phyloP scores from a whole-genome alignment of 2,329 filamentous ascomycete genomes.

The Trichoderma lentiforme region DNA sequence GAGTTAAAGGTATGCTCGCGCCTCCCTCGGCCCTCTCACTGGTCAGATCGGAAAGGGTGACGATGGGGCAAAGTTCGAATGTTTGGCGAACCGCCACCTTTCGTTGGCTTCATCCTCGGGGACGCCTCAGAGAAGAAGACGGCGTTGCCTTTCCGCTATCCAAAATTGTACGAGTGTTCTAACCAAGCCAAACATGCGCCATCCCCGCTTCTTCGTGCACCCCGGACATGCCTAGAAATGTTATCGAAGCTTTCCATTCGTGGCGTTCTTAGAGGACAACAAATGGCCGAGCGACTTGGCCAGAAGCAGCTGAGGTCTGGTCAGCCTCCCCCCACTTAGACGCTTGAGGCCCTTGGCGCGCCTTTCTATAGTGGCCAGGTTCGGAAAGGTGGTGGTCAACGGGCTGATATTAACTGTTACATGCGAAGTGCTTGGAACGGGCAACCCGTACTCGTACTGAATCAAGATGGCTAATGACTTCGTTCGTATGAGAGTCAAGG shows the following conservation, averaged over 20 bases:
- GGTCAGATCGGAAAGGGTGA: neutral
- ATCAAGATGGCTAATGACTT: neutral
- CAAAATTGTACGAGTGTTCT: neutral
- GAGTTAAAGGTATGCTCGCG: neutral
- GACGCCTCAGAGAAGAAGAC: neutral
- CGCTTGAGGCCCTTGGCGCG: neutral
- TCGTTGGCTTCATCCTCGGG: neutral
- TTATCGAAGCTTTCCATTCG: slow-evolving; percentile 9
- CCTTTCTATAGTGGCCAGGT: neutral
- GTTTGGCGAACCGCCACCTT: neutral
- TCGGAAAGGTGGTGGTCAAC: neutral
- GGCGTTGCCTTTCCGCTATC: neutral
- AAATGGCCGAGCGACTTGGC: slow-evolving; percentile 10
- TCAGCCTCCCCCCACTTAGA: neutral
- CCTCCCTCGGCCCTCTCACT: neutral
- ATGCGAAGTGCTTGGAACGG: neutral
- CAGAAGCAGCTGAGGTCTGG: slow-evolving; percentile 3
- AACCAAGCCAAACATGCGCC: neutral
- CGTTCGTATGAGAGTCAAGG: neutral
- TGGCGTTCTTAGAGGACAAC: slow-evolving; percentile 7
- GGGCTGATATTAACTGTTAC: neutral
- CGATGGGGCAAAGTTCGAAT: neutral
- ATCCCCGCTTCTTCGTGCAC: slow-evolving; percentile 3
- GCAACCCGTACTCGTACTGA: neutral
- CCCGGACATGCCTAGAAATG: slow-evolving; percentile 14